phyloP scores from a whole-genome alignment of 495 filamentous ascomycete species.

The Lasiosphaeria ovina region DNA sequence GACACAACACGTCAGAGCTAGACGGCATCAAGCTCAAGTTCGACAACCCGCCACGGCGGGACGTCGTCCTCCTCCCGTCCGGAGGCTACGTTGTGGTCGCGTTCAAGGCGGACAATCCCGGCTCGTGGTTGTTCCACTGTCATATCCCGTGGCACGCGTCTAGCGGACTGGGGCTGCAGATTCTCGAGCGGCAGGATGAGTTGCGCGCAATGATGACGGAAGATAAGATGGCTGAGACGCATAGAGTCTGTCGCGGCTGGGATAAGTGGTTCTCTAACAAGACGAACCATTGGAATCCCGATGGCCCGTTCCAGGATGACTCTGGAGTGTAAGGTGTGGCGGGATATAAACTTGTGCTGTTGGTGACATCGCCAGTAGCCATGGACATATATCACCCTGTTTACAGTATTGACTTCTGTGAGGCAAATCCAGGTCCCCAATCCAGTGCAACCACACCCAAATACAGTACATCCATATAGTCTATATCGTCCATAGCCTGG shows the following conservation, averaged over 20 bases:
- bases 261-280: conserved; percentile 22
- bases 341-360: too few relatives aligned
- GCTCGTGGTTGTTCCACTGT: conserved; percentile 40
- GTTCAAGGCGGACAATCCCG: conserved; percentile 41
- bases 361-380: too few relatives aligned
- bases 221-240: conserved; percentile 10
- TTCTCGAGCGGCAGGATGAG: conserved; percentile 39
- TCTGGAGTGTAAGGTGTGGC: conserved; percentile 30
- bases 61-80: conserved; percentile 35
- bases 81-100: conserved; percentile 33
- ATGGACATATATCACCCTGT: too few relatives aligned
- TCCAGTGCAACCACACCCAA: too few relatives aligned
- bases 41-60: conserved; percentile 27
- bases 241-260: conserved; percentile 35
- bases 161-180: conserved; percentile 41
- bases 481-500: too few relatives aligned
- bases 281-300: conserved; percentile 14
- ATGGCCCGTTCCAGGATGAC: conserved; percentile 27
- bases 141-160: conserved; percentile 47
- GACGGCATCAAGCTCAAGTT: conserved; percentile 17
- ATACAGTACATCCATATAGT: too few relatives aligned
- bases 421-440: too few relatives aligned
- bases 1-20: conserved; percentile 10
- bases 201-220: conserved; percentile 26
- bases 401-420: too few relatives aligned